Evolutionary conservation across 352 stramenopile species (phyloP), one percentile per base, ranked within the genome.

Genomic region (Pythium coloratum): DNA sequence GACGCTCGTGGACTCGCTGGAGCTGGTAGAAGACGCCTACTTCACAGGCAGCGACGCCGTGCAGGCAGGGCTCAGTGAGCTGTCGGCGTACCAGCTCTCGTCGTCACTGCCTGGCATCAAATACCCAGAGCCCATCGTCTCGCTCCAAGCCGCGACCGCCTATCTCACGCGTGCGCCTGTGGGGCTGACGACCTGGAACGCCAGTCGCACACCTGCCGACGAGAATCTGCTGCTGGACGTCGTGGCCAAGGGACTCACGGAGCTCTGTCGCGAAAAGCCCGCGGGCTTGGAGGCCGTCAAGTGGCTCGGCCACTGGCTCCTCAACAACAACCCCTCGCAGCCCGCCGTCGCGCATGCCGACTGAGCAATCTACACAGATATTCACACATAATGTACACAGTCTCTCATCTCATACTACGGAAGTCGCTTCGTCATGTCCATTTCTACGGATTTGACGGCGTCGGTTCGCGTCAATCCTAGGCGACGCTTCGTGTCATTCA

Each of bases 271-370:
- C 8, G 69, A 88, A 36, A 96, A 96, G 24, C 86, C 84, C 6
- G 66, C 78, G 9, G 86, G 84, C 0, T 62, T 96, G 38, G 71
- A 91, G n/a, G 86, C 88, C n/a, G 80, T 91, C 40, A 77, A 73
- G 47, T 93, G 88, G 86, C 85, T 97, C 40, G 89, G 84, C 16
- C 70, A 87, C 8, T 97, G 88, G 84, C 80, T 97, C 46, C 72
- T 97, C 4, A 69, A 80, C 30, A 81, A 97, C 74, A 97, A 97
- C 59, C 89, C 90, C 47, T 91, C 85, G 56, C 84, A 96, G 64
- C 90, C 90, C 1, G 50, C 50, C 2, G 81, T 78, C 42, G 80
- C 18, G 18, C 42, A 49, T 96, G 14, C 56, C 84, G 38, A 77
- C 77, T 8, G 76, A 86, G 16, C 73, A 60, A 53, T 12, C 16